phyloP scores from a whole-genome alignment of 257 asterid species.

The Solanum bulbocastanum region DNA sequence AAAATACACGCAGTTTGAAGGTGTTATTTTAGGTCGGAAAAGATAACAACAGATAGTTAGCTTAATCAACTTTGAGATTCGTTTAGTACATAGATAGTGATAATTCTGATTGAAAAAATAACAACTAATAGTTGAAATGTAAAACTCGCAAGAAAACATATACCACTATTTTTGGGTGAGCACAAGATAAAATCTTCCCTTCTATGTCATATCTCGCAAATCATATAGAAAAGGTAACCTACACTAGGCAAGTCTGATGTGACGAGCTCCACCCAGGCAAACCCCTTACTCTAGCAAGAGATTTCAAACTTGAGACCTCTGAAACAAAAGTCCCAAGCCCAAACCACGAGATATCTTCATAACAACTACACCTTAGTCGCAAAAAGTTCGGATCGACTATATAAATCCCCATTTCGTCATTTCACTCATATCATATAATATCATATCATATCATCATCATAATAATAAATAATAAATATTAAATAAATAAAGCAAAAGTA shows the following conservation, averaged over 20 bases:
- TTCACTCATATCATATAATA: background rate
- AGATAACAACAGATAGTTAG: background rate
- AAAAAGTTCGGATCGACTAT: background rate
- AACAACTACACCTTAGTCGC: background rate
- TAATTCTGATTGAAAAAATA: too few species aligned
- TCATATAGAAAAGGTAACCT: background rate
- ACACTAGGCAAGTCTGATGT: rapidly evolving
- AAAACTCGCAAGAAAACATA: too few species aligned
- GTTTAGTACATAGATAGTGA: too few species aligned
- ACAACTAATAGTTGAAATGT: too few species aligned
- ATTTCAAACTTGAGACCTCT: background rate
- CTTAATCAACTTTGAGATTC: background rate
- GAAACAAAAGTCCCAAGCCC: background rate
- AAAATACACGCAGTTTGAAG: background rate
- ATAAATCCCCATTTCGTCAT: background rate
- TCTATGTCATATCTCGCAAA: background rate
- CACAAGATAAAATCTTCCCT: background rate
- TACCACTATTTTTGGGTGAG: background rate
- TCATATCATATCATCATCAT: background rate
- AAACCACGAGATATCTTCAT: background rate
- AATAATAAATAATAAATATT: background rate
- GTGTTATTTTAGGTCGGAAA: background rate
- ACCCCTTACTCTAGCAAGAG: too few species aligned
- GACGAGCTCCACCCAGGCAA: background rate
- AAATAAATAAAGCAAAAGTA: background rate